phyloP scores from a whole-genome alignment of 768 basidiomycete genomes.

The Leccinellum rugosiceps region DNA sequence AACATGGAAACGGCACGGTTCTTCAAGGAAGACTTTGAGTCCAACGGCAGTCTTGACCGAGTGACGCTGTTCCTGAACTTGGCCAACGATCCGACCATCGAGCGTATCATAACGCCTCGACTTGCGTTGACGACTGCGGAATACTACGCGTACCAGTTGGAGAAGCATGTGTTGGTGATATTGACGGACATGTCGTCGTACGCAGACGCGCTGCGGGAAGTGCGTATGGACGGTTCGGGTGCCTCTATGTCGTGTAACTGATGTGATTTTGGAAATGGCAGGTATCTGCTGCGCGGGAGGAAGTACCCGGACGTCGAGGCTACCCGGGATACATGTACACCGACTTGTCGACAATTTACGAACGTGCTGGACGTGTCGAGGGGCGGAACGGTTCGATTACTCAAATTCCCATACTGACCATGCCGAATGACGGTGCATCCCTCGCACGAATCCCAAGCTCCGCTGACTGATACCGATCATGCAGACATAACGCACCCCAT shows the following conservation, averaged over 20 bases:
- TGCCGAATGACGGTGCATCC: constrained; percentile 95
- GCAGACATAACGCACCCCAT: constrained; percentile 99
- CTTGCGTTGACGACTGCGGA: constrained; percentile 97
- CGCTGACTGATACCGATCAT: constrained; percentile 25
- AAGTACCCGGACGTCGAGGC: constrained; percentile 98
- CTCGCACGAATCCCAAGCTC: constrained; percentile 15
- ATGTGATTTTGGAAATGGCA: constrained; percentile 15
- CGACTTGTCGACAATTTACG: constrained; percentile 98
- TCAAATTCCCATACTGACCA: constrained; percentile 98
- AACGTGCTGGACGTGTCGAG: constrained; percentile 96
- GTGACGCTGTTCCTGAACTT: constrained; percentile 98
- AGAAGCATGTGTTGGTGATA: constrained; percentile 99
- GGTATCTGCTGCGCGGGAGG: constrained; percentile 97
- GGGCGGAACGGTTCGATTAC: constrained; percentile 99
- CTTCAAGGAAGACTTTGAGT: constrained; percentile 99
- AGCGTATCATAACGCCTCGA: constrained; percentile 99
- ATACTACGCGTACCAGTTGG: constrained; percentile 98
- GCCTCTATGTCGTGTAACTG: not conserved
- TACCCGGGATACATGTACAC: constrained; percentile 99
- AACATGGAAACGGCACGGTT: constrained; percentile 99
- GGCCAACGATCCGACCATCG: constrained; percentile 98
- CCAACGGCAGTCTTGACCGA: constrained; percentile 95
- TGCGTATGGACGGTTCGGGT: constrained; percentile 35
- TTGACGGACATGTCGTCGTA: constrained; percentile 99
- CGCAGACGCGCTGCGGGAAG: constrained; percentile 93